Conservation (phyloP, 1,284 basidiomycete species). For the Ceratobasidium sp. region DNA sequence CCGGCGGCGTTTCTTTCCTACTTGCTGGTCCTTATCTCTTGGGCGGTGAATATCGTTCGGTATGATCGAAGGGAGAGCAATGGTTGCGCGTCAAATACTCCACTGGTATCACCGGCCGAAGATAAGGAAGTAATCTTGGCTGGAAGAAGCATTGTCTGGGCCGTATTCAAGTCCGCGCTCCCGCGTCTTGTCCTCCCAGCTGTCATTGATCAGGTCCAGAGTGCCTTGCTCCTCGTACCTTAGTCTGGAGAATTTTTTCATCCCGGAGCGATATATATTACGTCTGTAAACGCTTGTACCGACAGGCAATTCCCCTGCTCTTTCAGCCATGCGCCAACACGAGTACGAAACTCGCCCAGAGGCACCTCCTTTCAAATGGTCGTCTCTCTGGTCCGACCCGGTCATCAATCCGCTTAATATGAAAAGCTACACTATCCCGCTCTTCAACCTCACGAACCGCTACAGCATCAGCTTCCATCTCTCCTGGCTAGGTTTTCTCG, state of each 20-base stretch:
- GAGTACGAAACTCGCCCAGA: conserved; percentile 7
- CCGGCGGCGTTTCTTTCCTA: conserved; percentile 16
- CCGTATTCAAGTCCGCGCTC: too few species aligned
- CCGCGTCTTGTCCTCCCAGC: background rate
- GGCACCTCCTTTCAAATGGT: conserved; percentile 52
- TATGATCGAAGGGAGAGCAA: background rate
- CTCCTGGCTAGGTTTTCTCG: conserved; percentile 66
- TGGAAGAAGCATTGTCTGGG: background rate
- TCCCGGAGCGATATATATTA: conserved; percentile 20
- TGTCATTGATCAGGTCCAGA: background rate
- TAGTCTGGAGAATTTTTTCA: background rate
- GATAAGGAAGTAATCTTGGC: background rate
- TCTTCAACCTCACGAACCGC: conserved; percentile 67
- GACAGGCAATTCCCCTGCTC: background rate
- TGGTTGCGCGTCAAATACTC: background rate
- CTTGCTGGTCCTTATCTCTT: conserved; percentile 20
- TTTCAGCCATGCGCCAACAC: background rate
- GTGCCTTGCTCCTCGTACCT: background rate
- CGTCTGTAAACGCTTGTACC: background rate
- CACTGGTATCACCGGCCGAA: conserved; percentile 20
- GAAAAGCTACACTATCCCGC: conserved; percentile 69
- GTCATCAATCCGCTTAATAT: conserved; percentile 68
- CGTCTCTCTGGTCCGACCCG: conserved; percentile 54
- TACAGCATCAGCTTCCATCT: conserved; percentile 70
- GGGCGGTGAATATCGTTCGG: background rate